phyloP scores from a whole-genome alignment of 129 eudicot species.

The Ambrosia artemisiifolia region DNA sequence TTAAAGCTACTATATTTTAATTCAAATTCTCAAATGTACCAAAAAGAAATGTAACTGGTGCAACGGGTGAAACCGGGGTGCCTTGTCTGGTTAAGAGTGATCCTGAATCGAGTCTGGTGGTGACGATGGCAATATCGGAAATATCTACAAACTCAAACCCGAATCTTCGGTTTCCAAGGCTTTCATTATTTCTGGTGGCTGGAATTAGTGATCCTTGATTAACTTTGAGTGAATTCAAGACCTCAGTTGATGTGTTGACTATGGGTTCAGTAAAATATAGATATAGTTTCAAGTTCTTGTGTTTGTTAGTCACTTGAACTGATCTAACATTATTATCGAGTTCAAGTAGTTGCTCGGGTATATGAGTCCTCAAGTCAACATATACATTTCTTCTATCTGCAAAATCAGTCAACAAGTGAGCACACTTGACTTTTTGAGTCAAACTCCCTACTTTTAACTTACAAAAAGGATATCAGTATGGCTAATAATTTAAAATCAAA shows the following conservation, averaged over 20 bases:
- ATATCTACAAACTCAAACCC: conserved; percentile 77
- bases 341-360: conserved; percentile 70
- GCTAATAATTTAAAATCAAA: not conserved
- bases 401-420: conserved; percentile 17
- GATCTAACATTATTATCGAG: conserved; percentile 67
- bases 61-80: conserved; percentile 66
- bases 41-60: conserved; percentile 83
- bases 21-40: conserved; percentile 41
- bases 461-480: not conserved
- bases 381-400: conserved; percentile 75
- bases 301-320: conserved; percentile 71
- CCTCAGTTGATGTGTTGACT: conserved; percentile 69
- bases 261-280: conserved; percentile 76
- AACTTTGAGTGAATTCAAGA: conserved; percentile 54
- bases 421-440: conserved; percentile 21
- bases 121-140: conserved; percentile 49
- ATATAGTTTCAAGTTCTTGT: conserved; percentile 59
- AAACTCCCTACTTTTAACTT: conserved; percentile 1
- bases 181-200: conserved; percentile 38
- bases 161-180: conserved; percentile 67
- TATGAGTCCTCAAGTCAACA: conserved; percentile 70
- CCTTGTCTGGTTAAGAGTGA: conserved; percentile 63
- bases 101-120: conserved; percentile 49
- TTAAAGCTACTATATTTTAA: not conserved
- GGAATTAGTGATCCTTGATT: conserved; percentile 73